Percentiles rank a stretch among this genome's conserved stretches.
Evolutionary conservation across 805 yeast species (phyloP).

Genomic region (Starmerella sp.): DNA sequence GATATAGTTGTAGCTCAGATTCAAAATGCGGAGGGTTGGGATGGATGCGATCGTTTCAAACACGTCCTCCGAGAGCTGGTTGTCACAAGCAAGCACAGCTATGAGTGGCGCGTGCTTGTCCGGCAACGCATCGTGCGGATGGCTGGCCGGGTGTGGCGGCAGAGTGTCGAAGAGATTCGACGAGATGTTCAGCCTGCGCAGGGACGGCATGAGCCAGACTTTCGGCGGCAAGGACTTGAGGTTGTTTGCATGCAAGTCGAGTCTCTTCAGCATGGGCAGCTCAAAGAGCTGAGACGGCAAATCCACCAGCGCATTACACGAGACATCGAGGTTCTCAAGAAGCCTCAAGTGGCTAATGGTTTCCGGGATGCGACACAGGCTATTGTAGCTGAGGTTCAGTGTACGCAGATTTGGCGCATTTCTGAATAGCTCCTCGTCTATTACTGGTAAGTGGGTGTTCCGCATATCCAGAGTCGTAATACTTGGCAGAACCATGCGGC

Average conservation of each 20-base stretch:
- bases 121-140: neutral
- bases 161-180: slow-evolving; percentile 20
- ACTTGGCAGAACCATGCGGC: neutral
- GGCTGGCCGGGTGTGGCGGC: slow-evolving; percentile 5
- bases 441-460: slow-evolving; percentile 68
- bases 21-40: slow-evolving; percentile 47
- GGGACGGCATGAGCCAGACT: slow-evolving; percentile 45
- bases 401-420: slow-evolving; percentile 58
- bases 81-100: slow-evolving; percentile 61
- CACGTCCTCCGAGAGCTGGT: slow-evolving; percentile 66
- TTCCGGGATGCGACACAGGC: slow-evolving; percentile 62
- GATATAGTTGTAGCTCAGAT: slow-evolving; percentile 74
- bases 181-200: slow-evolving; percentile 24
- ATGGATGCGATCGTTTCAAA: slow-evolving; percentile 57
- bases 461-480: slow-evolving; percentile 51
- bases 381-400: slow-evolving; percentile 69
- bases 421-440: slow-evolving; percentile 53
- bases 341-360: slow-evolving; percentile 49
- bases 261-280: slow-evolving; percentile 45
- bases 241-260: slow-evolving; percentile 80
- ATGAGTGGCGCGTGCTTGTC: slow-evolving; percentile 1
- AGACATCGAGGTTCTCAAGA: slow-evolving; percentile 56
- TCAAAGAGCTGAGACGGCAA: slow-evolving; percentile 58
- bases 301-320: slow-evolving; percentile 59
- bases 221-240: slow-evolving; percentile 56